Percentiles rank a stretch among this genome's conserved stretches.
Conservation (phyloP, 495 filamentous ascomycete species). For the Aspergillus egyptiacus region DNA sequence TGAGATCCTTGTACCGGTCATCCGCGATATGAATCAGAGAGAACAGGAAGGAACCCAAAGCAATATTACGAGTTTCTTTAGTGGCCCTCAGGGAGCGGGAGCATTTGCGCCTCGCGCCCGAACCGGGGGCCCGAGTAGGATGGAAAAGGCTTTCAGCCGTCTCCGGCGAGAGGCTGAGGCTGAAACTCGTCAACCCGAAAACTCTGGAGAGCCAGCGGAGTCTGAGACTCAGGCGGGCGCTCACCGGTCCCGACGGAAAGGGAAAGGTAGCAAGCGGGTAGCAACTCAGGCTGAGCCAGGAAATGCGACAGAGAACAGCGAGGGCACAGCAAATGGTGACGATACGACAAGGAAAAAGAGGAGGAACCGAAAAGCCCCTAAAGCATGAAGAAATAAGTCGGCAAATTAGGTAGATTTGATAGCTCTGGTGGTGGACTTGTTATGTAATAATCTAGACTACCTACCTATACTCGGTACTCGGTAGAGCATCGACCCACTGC, state of each 20-base stretch:
- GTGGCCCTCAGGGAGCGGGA: conserved; percentile 55
- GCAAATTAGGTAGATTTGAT: too few relatives aligned
- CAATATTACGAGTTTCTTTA: conserved; percentile 91
- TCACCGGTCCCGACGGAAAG: conserved; percentile 5
- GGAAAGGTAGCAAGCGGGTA: conserved; percentile 17
- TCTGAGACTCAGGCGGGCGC: neutral
- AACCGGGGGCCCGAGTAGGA: conserved; percentile 59
- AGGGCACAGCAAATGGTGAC: conserved; percentile 1
- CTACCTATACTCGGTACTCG: neutral
- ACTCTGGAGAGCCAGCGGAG: too few relatives aligned
- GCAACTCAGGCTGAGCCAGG: conserved; percentile 6
- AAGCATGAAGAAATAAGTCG: neutral
- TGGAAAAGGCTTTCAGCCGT: conserved; percentile 73
- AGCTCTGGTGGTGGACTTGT: neutral
- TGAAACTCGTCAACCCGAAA: neutral
- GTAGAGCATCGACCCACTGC: conserved; percentile 6
- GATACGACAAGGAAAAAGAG: conserved; percentile 14
- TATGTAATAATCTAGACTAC: neutral
- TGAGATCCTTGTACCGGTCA: conserved; percentile 89
- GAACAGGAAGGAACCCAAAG: conserved; percentile 85
- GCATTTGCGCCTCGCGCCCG: conserved; percentile 74
- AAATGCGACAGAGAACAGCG: neutral
- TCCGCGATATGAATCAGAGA: conserved; percentile 85
- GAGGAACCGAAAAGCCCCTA: neutral
- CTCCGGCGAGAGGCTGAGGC: conserved; percentile 52